Evolutionary conservation across 2,329 filamentous ascomycete species (phyloP).

Genomic region (Monilinia laxa): DNA sequence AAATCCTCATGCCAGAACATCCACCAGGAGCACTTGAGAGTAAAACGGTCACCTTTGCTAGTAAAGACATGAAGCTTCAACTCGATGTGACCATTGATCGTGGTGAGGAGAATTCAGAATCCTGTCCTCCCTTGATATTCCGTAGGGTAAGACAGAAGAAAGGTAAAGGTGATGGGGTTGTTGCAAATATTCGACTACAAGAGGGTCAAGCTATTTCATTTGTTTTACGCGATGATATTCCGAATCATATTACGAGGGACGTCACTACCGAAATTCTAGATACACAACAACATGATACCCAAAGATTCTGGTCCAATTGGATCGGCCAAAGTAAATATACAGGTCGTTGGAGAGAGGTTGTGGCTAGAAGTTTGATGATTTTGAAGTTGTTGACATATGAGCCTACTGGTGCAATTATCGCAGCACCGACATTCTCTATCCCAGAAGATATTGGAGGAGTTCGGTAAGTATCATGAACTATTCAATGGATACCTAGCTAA

Average conservation of each 20-base stretch:
- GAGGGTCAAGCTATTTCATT: constrained; percentile 71
- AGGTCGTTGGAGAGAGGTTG: constrained; percentile 70
- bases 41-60: constrained; percentile 64
- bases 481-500: constrained; percentile 16
- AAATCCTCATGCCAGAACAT: constrained; percentile 50
- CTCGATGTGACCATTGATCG: constrained; percentile 66
- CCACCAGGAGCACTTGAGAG: constrained; percentile 46
- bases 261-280: constrained; percentile 61
- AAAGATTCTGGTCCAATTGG: constrained; percentile 72
- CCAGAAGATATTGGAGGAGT: constrained; percentile 71
- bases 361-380: constrained; percentile 69
- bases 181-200: constrained; percentile 56
- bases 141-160: constrained; percentile 51
- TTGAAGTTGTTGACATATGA: constrained; percentile 77
- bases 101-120: constrained; percentile 49
- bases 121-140: constrained; percentile 56
- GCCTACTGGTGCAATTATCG: constrained; percentile 74
- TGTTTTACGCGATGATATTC: constrained; percentile 62
- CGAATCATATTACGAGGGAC: constrained; percentile 55
- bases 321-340: constrained; percentile 69
- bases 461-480: constrained; percentile 40
- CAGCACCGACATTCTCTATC: constrained; percentile 73
- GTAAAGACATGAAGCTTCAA: constrained; percentile 59
- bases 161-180: constrained; percentile 61
- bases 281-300: constrained; percentile 65